Evolutionary conservation across 23 red algal species (phyloP), one percentile per base, ranked within the genome.

Genomic region (Agarophyton chilense): DNA sequence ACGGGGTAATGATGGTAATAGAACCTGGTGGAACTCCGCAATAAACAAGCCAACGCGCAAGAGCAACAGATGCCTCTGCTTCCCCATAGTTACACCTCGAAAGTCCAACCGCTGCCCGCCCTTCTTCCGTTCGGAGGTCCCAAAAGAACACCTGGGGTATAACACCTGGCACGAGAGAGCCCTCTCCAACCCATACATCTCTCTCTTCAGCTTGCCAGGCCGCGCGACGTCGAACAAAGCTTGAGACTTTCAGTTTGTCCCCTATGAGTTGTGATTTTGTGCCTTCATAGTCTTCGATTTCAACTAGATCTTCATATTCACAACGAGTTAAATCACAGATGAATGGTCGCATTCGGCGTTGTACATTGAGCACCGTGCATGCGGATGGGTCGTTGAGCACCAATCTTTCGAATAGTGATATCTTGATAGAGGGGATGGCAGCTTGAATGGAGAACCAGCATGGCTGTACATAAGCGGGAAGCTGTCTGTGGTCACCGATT

Each of bases 401-500:
- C 17, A 90, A 35, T 39, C 86, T 73, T 53, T 90, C 86, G 42
- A 90, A 79, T 7, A 90, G 58, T 8, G 86, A 90, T 4, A 79
- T 51, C 60, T 90, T 80, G 8, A 79, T 67, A 21, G 72, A 79
- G n/a, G 72, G 72, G 55, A 49, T 52, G 17, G 71, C 77, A 5
- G 33, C 18, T 43, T 79, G 51, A 3, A 79, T 33, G 17, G 39
- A 38, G 54, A 90, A 90, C 86, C 86, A 90, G 53, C 72, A 90
- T 47, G 54, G 54, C 25, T 78, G 86, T 2, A 90, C 47, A 62
- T 57, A 90, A 32, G 75, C 86, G 0, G 75, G 86, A 24, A 90
- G 73, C 73, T 90, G 72, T 3, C 86, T 49, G 41, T 90, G 86
- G 47, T 90, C 73, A 32, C 86, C 73, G n/a, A 90, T 80, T 42